Conservation (phyloP, 1,139 yeast genomes). For the Diutina sp. region DNA sequence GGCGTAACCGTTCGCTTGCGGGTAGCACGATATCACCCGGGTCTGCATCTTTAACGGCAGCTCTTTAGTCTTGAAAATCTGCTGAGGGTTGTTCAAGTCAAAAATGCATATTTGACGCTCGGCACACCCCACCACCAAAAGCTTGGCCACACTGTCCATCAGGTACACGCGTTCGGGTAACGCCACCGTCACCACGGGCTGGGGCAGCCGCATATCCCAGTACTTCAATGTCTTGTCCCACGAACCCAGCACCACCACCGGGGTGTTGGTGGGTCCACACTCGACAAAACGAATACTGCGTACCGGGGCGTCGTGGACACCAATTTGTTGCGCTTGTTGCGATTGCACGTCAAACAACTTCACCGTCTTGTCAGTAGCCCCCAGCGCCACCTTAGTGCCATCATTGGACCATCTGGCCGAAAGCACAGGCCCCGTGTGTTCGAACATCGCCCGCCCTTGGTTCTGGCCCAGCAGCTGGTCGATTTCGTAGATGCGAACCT, state of each 20-base stretch:
- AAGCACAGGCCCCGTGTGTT: constrained; percentile 83
- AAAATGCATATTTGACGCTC: constrained; percentile 72
- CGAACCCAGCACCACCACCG: constrained; percentile 82
- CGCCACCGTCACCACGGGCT: constrained; percentile 68
- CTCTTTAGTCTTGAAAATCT: constrained; percentile 57
- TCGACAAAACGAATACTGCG: constrained; percentile 63
- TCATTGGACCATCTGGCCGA: constrained; percentile 74
- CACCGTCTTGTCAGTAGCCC: constrained; percentile 89
- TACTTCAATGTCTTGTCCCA: constrained; percentile 94
- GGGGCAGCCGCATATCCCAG: constrained; percentile 87
- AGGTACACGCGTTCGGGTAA: constrained; percentile 87
- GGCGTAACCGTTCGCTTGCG: constrained; percentile 86
- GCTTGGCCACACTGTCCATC: constrained; percentile 73
- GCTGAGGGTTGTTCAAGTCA: constrained; percentile 74
- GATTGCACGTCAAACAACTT: constrained; percentile 71
- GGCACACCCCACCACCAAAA: constrained; percentile 87
- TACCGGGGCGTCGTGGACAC: constrained; percentile 78
- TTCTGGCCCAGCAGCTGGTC: constrained; percentile 51
- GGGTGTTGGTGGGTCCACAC: constrained; percentile 72
- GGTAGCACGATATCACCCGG: constrained; percentile 69
- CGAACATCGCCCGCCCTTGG: constrained; percentile 82
- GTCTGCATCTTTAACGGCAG: constrained; percentile 94
- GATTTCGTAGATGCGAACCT: constrained; percentile 85
- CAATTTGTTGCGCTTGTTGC: constrained; percentile 77
- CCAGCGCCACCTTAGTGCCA: constrained; percentile 80